These are phyloP conservation scores for Vitis rotundifolia DNA, from an alignment of 164 flowering plant genomes.

Conservation along the genomic window DNA sequence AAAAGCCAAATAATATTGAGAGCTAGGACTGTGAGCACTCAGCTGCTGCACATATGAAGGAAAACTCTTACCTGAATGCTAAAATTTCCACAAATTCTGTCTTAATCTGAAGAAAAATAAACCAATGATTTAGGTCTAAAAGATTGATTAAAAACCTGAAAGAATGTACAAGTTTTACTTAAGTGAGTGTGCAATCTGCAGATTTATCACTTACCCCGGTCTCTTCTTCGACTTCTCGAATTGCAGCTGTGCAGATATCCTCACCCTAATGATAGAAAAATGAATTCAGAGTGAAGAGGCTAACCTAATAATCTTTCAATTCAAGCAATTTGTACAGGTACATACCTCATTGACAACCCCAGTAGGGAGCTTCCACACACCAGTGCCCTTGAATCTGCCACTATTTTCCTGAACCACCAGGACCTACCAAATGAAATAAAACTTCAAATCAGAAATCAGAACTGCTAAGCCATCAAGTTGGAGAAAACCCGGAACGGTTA, in stretches of 20 bases:
- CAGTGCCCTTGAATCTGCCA: constrained; percentile 45
- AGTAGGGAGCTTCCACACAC: constrained; percentile 58
- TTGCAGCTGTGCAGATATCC: constrained; percentile 50
- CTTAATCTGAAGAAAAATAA: constrained; percentile 50
- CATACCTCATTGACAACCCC: constrained; percentile 50
- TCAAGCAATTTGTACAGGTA: not conserved
- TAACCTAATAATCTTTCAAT: no score
- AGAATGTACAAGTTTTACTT: not conserved
- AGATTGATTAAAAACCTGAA: not conserved
- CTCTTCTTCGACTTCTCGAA: constrained; percentile 21
- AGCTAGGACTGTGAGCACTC: no score
- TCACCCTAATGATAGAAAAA: constrained; percentile 30
- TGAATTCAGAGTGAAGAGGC: not conserved
- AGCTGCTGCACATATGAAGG: not conserved
- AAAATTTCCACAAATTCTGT: constrained; percentile 74
- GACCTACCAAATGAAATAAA: constrained; percentile 23
- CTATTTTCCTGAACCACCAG: constrained; percentile 54
- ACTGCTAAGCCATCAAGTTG: no score
- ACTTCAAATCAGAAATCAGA: no score
- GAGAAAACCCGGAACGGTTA: no score
- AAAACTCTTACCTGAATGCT: constrained; percentile 64
- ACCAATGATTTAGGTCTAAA: not conserved
- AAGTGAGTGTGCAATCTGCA: no score
- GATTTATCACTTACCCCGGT: constrained; percentile 61
- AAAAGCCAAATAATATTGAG: no score